Conservation (phyloP, 768 basidiomycete species). For the Boletus speciosus region DNA sequence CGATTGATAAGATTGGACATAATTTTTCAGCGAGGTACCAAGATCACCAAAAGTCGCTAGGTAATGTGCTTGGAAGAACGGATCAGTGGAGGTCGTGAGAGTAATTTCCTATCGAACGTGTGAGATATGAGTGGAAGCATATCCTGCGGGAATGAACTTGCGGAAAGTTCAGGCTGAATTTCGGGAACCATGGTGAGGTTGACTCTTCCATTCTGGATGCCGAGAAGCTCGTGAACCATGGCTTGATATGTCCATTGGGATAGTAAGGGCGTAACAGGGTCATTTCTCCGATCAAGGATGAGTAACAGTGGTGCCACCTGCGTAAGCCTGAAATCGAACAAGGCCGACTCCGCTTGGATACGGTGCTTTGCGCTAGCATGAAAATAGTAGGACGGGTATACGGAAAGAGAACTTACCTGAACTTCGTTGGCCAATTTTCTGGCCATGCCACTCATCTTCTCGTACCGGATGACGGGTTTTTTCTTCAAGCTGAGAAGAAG, state of each 20-base stretch:
- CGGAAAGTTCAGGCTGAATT: conserved; percentile 80
- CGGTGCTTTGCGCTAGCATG: conserved; percentile 50
- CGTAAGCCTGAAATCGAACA: conserved; percentile 91
- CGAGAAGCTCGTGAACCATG: conserved; percentile 95
- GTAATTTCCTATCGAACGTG: conserved; percentile 74
- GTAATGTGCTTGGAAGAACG: conserved; percentile 89
- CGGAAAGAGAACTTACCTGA: conserved; percentile 47
- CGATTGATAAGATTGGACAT: conserved; percentile 91
- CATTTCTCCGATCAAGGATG: conserved; percentile 92
- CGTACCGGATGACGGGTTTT: conserved; percentile 91
- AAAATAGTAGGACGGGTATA: not conserved
- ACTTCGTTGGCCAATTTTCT: conserved; percentile 85
- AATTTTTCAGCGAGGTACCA: conserved; percentile 84
- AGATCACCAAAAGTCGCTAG: conserved; percentile 96
- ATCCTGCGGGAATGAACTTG: conserved; percentile 33
- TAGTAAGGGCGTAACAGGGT: conserved; percentile 93
- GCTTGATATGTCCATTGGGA: conserved; percentile 99
- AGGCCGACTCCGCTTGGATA: conserved; percentile 71
- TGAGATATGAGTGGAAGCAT: conserved; percentile 7
- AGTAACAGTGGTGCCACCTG: conserved; percentile 86
- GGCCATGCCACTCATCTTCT: conserved; percentile 89
- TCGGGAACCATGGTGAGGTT: conserved; percentile 81
- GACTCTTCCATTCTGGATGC: conserved; percentile 92
- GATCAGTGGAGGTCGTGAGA: conserved; percentile 83
- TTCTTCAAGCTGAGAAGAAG: conserved; percentile 94